phyloP scores from a whole-genome alignment of 176 grass and related monocot genomes.

The Carex myosuroides region DNA sequence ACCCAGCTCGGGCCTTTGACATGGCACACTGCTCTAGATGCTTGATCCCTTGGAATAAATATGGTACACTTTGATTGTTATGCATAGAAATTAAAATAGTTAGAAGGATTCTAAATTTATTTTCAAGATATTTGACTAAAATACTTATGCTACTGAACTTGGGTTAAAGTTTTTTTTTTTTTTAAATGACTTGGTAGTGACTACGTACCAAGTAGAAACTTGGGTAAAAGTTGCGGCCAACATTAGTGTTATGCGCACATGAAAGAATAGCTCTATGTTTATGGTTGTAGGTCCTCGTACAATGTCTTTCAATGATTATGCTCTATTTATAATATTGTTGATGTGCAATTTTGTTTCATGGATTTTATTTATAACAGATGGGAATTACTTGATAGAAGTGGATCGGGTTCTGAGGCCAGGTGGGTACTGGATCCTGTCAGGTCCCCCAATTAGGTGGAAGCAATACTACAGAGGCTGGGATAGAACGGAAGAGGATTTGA shows the following conservation, averaged over 20 bases:
- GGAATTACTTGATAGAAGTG: conserved; percentile 68
- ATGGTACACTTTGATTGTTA: conserved; percentile 30
- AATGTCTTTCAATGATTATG: not conserved
- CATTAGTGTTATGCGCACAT: not conserved
- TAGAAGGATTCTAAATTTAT: not conserved
- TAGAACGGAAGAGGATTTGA: conserved; percentile 74
- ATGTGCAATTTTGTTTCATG: not conserved
- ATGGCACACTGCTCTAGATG: conserved; percentile 92
- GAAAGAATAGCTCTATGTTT: not conserved
- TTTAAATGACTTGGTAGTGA: no score
- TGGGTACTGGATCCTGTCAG: conserved; percentile 84
- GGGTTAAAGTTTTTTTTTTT: not conserved
- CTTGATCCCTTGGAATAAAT: conserved; percentile 81
- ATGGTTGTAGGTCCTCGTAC: not conserved
- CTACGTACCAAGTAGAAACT: no score
- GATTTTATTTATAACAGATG: conserved; percentile 29
- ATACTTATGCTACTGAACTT: not conserved
- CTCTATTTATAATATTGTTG: not conserved
- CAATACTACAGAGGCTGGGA: conserved; percentile 73
- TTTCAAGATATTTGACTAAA: not conserved
- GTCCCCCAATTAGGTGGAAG: conserved; percentile 77
- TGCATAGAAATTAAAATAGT: not conserved
- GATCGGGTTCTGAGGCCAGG: conserved; percentile 85
- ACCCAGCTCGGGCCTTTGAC: conserved; percentile 81
- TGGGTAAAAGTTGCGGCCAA: not conserved